A percentile compares a stretch with the other conserved stretches of the same genome.
Evolutionary conservation across 2,329 filamentous ascomycete genomes (phyloP).

Genomic region (Fusarium tupiense): DNA sequence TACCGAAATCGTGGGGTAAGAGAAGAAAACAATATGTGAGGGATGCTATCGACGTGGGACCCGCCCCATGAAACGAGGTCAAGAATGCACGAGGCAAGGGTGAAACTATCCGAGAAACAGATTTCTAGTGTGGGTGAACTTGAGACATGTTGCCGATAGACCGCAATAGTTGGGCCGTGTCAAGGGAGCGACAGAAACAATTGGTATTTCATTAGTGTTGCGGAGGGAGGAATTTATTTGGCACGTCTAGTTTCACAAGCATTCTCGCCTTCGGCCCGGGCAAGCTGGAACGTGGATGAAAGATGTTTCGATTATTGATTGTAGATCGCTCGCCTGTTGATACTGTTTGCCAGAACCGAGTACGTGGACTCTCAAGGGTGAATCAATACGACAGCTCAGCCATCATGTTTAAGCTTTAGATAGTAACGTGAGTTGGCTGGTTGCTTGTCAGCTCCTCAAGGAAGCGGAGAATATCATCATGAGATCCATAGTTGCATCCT

Average conservation of each 20-base stretch:
- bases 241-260: not conserved
- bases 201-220: constrained; percentile 17
- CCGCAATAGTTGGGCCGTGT: not conserved
- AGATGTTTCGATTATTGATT: constrained; percentile 2
- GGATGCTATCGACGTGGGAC: constrained; percentile 31
- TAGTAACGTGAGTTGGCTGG: not conserved
- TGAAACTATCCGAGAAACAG: constrained; percentile 25
- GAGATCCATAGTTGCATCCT: not conserved
- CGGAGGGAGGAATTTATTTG: constrained; percentile 12
- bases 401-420: not conserved
- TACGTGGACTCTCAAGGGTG: constrained; percentile 11
- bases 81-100: constrained; percentile 32
- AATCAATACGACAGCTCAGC: not conserved
- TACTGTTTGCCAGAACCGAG: constrained; percentile 1
- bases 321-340: not conserved
- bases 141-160: constrained; percentile 8
- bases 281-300: constrained; percentile 22
- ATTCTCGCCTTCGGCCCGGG: not conserved
- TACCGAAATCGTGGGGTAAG: constrained; percentile 17
- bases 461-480: not conserved
- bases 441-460: constrained; percentile 7
- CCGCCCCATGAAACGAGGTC: constrained; percentile 20
- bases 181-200: constrained; percentile 11
- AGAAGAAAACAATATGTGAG: constrained; percentile 25
- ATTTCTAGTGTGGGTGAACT: not conserved